These are phyloP conservation scores for Geoglossum glabrum DNA, from an alignment of 495 filamentous ascomycete species.

Conservation along the genomic window DNA sequence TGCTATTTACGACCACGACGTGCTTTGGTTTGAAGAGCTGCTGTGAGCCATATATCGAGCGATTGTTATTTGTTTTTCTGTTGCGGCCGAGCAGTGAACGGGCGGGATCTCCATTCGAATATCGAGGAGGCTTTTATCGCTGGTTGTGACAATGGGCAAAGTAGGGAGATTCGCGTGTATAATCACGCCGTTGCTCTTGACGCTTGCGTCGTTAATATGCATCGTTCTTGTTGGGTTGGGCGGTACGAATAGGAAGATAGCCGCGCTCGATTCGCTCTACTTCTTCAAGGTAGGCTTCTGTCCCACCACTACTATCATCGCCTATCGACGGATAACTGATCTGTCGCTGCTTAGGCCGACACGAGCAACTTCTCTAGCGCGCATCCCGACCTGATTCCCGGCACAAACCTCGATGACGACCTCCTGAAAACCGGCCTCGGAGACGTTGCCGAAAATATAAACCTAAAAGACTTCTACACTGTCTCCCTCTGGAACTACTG, in stretches of 20 bases:
- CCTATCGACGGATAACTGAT: too few species aligned
- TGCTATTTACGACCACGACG: too few species aligned
- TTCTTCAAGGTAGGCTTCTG: conserved; percentile 43
- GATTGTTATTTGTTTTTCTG: not conserved
- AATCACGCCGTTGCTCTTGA: conserved; percentile 57
- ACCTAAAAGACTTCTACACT: conserved; percentile 58
- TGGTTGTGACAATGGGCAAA: conserved; percentile 44
- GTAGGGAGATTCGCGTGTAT: conserved; percentile 63
- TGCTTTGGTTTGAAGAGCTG: too few species aligned
- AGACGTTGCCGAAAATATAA: conserved; percentile 25
- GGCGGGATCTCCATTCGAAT: too few species aligned
- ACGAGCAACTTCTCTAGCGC: conserved; percentile 11
- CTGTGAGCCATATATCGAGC: too few species aligned
- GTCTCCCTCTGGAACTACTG: conserved; percentile 83
- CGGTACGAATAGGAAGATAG: conserved; percentile 42
- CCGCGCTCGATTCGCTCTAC: conserved; percentile 33
- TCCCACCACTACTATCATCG: too few species aligned
- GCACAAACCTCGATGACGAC: conserved; percentile 12
- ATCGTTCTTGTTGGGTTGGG: conserved; percentile 52
- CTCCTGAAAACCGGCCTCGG: conserved; percentile 12
- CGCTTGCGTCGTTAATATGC: conserved; percentile 49
- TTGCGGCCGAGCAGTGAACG: not conserved
- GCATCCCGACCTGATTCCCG: not conserved
- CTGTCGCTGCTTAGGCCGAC: too few species aligned
- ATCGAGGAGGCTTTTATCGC: too few species aligned